Percentiles rank a stretch among this genome's conserved stretches.
Evolutionary conservation across 2,329 filamentous ascomycete genomes (phyloP).

Genomic region (Phaeosphaeriaceae sp.): DNA sequence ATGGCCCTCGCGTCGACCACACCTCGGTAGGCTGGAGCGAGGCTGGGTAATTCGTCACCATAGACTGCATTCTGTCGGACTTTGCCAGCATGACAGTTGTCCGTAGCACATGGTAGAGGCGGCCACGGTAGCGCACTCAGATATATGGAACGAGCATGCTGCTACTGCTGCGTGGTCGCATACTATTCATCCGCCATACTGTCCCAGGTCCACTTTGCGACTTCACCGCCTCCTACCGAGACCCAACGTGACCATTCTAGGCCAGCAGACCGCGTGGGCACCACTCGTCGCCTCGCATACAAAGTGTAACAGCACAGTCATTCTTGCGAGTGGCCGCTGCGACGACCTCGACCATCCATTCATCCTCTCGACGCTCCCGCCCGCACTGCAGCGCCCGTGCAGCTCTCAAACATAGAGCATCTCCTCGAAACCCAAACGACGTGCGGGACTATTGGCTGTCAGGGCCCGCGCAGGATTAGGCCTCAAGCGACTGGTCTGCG

Average conservation of each 20-base stretch:
- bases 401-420: conserved; percentile 40
- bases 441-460: conserved; percentile 41
- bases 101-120: conserved; percentile 7
- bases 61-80: conserved; percentile 21
- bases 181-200: conserved; percentile 37
- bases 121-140: conserved; percentile 63
- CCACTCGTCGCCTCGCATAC: conserved; percentile 23
- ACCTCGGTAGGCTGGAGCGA: conserved; percentile 23
- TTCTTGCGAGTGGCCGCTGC: conserved; percentile 12
- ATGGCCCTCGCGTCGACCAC: conserved; percentile 21
- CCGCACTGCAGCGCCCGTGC: conserved; percentile 12
- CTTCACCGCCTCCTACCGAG: conserved; percentile 42
- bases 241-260: conserved; percentile 37
- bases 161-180: conserved; percentile 43
- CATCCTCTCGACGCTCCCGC: not conserved
- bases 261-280: conserved; percentile 31
- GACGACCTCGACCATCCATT: conserved; percentile 14
- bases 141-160: conserved; percentile 66
- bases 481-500: conserved; percentile 36
- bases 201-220: conserved; percentile 30
- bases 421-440: conserved; percentile 41
- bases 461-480: conserved; percentile 35
- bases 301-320: conserved; percentile 22
- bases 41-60: conserved; percentile 50
- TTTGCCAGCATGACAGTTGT: conserved; percentile 9